These are phyloP conservation scores for Cladosporium austrohemisphaericum DNA, from an alignment of 2,329 filamentous ascomycete genomes.

Conservation along the genomic window DNA sequence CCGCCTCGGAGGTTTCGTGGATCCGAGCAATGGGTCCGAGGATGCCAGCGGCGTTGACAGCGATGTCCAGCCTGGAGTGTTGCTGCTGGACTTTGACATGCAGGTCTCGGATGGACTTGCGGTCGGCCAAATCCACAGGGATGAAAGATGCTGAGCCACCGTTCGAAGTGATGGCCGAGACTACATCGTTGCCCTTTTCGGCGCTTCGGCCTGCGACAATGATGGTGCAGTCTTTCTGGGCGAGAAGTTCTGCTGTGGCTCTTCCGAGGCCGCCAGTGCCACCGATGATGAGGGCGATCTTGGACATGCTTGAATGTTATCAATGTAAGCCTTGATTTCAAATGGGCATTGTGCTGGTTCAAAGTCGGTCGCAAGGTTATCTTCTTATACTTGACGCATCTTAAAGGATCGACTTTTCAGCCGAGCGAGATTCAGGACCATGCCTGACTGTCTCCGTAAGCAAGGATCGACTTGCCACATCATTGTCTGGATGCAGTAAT, in stretches of 20 bases:
- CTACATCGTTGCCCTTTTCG: constrained; percentile 7
- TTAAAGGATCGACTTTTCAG: too few relatives aligned
- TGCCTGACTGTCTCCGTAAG: too few relatives aligned
- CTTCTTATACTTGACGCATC: too few relatives aligned
- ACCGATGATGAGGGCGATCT: constrained; percentile 9
- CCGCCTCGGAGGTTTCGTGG: constrained; percentile 37
- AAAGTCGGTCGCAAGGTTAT: too few relatives aligned
- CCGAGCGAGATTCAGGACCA: too few relatives aligned
- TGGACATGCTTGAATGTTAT: neutral
- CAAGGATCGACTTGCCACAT: too few relatives aligned
- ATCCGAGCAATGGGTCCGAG: constrained; percentile 38
- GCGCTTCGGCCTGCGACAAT: neutral
- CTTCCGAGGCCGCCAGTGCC: constrained; percentile 11
- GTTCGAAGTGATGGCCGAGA: neutral
- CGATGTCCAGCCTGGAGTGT: constrained; percentile 41
- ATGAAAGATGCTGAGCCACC: constrained; percentile 7
- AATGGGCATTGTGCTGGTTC: too few relatives aligned
- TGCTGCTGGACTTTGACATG: constrained; percentile 28
- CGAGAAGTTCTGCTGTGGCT: constrained; percentile 3
- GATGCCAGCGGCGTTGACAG: constrained; percentile 42
- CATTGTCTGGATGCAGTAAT: too few relatives aligned
- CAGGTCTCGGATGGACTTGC: constrained; percentile 1
- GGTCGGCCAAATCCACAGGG: constrained; percentile 34
- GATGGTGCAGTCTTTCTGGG: constrained; percentile 2
- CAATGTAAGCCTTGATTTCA: too few relatives aligned